These are phyloP conservation scores for Didymella pomorum DNA, from an alignment of 2,329 filamentous ascomycete species.

Conservation along the genomic window DNA sequence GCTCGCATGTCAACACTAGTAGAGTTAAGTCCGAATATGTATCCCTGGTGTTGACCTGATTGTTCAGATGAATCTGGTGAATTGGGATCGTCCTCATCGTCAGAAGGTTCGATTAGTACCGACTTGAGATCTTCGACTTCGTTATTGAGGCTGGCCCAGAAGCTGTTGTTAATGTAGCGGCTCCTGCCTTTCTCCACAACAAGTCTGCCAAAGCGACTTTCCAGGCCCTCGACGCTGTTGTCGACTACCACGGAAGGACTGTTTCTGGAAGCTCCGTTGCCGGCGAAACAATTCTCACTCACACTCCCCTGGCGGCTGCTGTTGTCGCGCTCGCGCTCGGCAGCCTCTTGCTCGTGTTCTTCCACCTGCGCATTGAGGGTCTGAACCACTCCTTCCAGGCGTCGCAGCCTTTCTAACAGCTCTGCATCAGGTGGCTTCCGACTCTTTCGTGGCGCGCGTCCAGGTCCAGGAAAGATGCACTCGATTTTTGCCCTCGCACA, in stretches of 20 bases:
- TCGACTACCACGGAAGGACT: slow-evolving; percentile 39
- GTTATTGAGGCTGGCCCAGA: slow-evolving; percentile 79
- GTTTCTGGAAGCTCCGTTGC: not conserved
- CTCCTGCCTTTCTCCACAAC: slow-evolving; percentile 75
- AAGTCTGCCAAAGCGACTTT: slow-evolving; percentile 70
- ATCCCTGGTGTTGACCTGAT: slow-evolving; percentile 70
- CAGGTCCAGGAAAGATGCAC: slow-evolving; percentile 78
- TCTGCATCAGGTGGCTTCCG: slow-evolving; percentile 75
- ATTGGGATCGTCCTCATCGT: slow-evolving; percentile 65
- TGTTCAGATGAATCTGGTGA: slow-evolving; percentile 48
- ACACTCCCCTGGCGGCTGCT: slow-evolving; percentile 22
- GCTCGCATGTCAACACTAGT: slow-evolving; percentile 70
- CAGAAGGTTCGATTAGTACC: slow-evolving; percentile 67
- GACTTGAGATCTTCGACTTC: slow-evolving; percentile 73
- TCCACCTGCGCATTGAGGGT: slow-evolving; percentile 58
- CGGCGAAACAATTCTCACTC: slow-evolving; percentile 13
- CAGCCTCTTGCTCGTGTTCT: slow-evolving; percentile 48
- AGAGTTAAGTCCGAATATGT: slow-evolving; percentile 76
- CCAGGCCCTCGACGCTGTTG: slow-evolving; percentile 48
- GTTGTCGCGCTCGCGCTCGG: slow-evolving; percentile 33
- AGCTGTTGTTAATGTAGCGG: slow-evolving; percentile 77
- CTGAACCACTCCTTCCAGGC: slow-evolving; percentile 78
- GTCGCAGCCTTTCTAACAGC: slow-evolving; percentile 74
- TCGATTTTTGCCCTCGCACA: slow-evolving; percentile 74
- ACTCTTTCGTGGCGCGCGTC: slow-evolving; percentile 73